phyloP scores from a whole-genome alignment of 805 yeast genomes.

The Ogataea paradorogensis region DNA sequence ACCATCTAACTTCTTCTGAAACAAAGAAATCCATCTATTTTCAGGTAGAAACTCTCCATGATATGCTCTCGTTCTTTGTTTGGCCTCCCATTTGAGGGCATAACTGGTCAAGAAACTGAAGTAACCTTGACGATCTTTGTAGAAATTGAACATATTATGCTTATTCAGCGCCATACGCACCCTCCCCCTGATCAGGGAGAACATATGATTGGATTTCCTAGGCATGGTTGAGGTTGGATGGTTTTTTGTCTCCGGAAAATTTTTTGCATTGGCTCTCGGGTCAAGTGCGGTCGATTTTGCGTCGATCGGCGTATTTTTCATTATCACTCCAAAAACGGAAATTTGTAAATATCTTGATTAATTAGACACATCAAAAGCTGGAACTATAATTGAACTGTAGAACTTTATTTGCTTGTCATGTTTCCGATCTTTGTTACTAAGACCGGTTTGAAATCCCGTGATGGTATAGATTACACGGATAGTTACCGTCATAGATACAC shows the following conservation, averaged over 20 bases:
- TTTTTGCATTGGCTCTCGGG: not conserved
- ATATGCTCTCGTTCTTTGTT: constrained; percentile 88
- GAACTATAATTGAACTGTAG: not conserved
- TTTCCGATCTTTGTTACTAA: constrained; percentile 15
- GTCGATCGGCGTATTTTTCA: constrained; percentile 12
- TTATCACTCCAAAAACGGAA: constrained; percentile 10
- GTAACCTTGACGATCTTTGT: constrained; percentile 60
- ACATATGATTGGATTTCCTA: constrained; percentile 28
- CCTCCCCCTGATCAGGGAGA: constrained; percentile 37
- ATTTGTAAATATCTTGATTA: constrained; percentile 7
- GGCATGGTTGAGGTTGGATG: constrained; percentile 24
- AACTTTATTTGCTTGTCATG: constrained; percentile 8
- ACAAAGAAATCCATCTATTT: constrained; percentile 69
- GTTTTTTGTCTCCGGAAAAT: constrained; percentile 4
- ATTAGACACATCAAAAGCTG: not conserved
- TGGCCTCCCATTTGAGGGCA: constrained; percentile 90
- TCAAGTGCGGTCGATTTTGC: not conserved
- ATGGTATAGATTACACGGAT: constrained; percentile 21
- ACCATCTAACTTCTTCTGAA: constrained; percentile 69
- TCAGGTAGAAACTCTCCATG: constrained; percentile 95
- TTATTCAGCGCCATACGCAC: constrained; percentile 91
- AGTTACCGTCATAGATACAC: constrained; percentile 3
- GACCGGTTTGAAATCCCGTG: constrained; percentile 10
- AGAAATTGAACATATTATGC: constrained; percentile 82
- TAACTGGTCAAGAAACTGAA: constrained; percentile 66